Percentiles rank a stretch among this genome's conserved stretches.
phyloP scores from a whole-genome alignment of 2,329 filamentous ascomycete species.

The Curvularia lunata region DNA sequence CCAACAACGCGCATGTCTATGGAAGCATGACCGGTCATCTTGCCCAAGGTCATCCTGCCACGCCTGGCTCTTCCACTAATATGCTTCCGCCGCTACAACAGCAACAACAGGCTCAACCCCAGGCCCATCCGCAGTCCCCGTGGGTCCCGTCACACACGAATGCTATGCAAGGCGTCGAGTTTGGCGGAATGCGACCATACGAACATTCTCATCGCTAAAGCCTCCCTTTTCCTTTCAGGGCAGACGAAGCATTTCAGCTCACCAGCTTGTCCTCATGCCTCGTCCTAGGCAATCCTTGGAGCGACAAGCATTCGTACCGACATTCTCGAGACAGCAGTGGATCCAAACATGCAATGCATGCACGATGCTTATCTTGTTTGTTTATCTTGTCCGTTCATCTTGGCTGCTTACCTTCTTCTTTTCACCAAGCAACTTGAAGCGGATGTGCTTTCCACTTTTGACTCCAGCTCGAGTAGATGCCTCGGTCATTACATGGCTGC shows the following conservation, averaged over 20 bases:
- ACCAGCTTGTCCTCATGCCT: not conserved
- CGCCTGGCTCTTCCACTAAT: constrained; percentile 37
- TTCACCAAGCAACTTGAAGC: constrained; percentile 1
- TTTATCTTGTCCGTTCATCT: not conserved
- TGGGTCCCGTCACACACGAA: constrained; percentile 39
- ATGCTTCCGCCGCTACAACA: constrained; percentile 50
- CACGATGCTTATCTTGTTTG: not conserved
- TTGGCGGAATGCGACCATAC: constrained; percentile 47
- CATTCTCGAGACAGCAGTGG: not conserved
- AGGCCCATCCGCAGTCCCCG: constrained; percentile 42
- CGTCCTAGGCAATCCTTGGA: not conserved
- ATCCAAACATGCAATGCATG: not conserved
- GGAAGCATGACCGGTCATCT: constrained; percentile 54
- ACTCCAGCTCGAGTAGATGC: not conserved
- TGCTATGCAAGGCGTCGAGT: constrained; percentile 60
- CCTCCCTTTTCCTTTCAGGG: not conserved
- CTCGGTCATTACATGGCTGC: not conserved
- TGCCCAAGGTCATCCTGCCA: constrained; percentile 47
- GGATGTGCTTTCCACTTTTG: constrained; percentile 3
- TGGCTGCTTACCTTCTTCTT: not conserved
- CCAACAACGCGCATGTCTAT: constrained; percentile 55
- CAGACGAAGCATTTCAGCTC: not conserved
- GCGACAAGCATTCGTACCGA: not conserved
- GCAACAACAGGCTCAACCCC: constrained; percentile 34
- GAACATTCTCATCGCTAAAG: constrained; percentile 44